phyloP scores from a whole-genome alignment of 805 yeast genomes.

The Novakomyces olei region DNA sequence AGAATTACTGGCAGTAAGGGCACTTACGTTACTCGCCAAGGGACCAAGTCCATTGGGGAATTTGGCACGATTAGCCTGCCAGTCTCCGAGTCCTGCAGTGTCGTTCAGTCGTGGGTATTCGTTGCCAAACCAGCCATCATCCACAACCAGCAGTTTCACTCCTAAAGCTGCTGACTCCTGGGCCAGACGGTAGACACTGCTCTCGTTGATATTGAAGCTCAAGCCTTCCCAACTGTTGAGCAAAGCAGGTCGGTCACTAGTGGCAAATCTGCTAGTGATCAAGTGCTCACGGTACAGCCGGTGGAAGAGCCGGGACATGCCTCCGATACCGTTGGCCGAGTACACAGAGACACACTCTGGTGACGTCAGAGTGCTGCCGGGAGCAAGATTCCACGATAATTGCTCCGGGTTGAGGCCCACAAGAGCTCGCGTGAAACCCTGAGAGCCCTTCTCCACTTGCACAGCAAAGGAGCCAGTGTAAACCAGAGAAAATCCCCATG shows the following conservation, averaged over 20 bases:
- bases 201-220: neutral
- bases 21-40: too few relatives aligned
- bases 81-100: slow-evolving; percentile 1
- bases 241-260: neutral
- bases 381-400: neutral
- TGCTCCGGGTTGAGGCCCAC: slow-evolving; percentile 1
- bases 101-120: slow-evolving; percentile 1
- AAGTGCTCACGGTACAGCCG: slow-evolving; percentile 1
- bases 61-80: neutral
- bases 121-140: slow-evolving; percentile 3
- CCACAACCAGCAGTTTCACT: slow-evolving; percentile 1
- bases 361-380: too few relatives aligned
- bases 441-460: slow-evolving; percentile 1
- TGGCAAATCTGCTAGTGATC: slow-evolving; percentile 1
- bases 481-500: slow-evolving; percentile 3
- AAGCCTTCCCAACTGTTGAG: slow-evolving; percentile 3
- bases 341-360: too few relatives aligned
- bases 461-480: slow-evolving; percentile 1
- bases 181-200: neutral
- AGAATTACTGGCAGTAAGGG: too few relatives aligned
- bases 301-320: slow-evolving; percentile 1
- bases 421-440: neutral
- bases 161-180: slow-evolving; percentile 1
- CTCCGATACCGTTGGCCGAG: too few relatives aligned
- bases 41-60: too few relatives aligned